Evolutionary conservation across 176 grass and related monocot species (phyloP), one percentile per base, ranked within the genome.

Genomic region (Avena sativa): DNA sequence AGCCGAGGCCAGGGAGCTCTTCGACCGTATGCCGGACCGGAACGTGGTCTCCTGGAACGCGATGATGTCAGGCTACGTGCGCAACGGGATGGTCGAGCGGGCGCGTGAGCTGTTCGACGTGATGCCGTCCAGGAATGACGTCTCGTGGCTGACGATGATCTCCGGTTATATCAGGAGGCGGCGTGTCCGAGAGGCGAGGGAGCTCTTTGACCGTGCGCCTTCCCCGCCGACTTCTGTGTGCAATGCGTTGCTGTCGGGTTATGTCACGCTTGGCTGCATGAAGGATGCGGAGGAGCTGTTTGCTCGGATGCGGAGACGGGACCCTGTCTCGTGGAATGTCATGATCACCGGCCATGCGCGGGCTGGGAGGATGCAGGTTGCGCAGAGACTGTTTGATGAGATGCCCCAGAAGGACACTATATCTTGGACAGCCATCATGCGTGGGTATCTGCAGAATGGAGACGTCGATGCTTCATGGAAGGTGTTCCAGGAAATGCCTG

Each of bases 1-100:
- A 30, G 52, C 87, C 3, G 84, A 95, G 71, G 91, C 91, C 66
- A 84, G 89, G 59, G 43, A 89, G 6, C 68, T 95, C 53, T 92
- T 95, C 43, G 76, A 92, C 67, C 77, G 84, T 68, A 92, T 91
- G 85, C 88, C 90, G 0, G 76, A 86, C 13, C 80, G 80, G 21
- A 92, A 68, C 12, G 88, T 92, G 17, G 88, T 78, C 8, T 92
- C 90, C 2, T 95, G 93, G 93, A 95, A 95, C 64, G 88, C 93
- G 16, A 92, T 92, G 90, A 15, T 95, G 0, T 95, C 93, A 1
- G 88, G 88, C 0, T 92, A 92, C 26, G 1, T 86, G 23, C 43
- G 68, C 52, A 95, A 90, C 2, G 85, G 88, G 52, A 90, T 79
- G 85, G 15, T 92, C 1, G 79, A 66, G 28, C 80, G 32, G 30